Evolutionary conservation across 2,329 filamentous ascomycete species (phyloP).

Genomic region (Coniochaeta sp.): DNA sequence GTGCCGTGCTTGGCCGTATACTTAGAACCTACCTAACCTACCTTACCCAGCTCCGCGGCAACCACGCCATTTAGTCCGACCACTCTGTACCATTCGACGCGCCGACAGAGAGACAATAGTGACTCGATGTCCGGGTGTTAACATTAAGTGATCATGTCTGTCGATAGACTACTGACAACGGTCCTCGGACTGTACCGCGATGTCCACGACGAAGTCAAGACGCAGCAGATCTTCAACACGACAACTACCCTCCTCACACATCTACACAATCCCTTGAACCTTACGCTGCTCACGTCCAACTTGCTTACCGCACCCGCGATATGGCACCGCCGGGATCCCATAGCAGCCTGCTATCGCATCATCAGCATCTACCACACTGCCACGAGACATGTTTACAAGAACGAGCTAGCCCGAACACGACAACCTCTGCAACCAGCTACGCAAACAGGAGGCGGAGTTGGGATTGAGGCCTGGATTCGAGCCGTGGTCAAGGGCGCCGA

Average conservation of each 20-base stretch:
- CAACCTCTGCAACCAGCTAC: slow-evolving; percentile 19
- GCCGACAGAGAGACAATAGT: not conserved
- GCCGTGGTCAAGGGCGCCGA: slow-evolving; percentile 51
- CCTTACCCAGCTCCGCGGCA: not conserved
- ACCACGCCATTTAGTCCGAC: not conserved
- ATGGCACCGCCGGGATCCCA: slow-evolving; percentile 48
- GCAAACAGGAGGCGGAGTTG: slow-evolving; percentile 32
- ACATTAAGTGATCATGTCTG: slow-evolving; percentile 44
- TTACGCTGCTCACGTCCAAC: slow-evolving; percentile 65
- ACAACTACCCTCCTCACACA: slow-evolving; percentile 60
- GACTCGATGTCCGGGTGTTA: not conserved
- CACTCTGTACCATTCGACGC: not conserved
- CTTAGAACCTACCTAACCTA: no score
- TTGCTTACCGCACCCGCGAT: slow-evolving; percentile 64
- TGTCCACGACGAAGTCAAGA: slow-evolving; percentile 39
- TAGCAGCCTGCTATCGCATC: slow-evolving; percentile 56
- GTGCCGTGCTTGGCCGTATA: no score
- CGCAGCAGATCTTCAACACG: slow-evolving; percentile 54
- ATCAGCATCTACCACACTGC: slow-evolving; percentile 68
- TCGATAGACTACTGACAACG: slow-evolving; percentile 59
- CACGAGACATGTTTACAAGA: slow-evolving; percentile 43
- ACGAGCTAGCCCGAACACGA: slow-evolving; percentile 39
- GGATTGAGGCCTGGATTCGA: slow-evolving; percentile 46
- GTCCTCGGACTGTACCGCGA: slow-evolving; percentile 55
- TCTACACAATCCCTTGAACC: slow-evolving; percentile 67